A percentile compares a stretch with the other conserved stretches of the same genome.
These are phyloP conservation scores for Boehmeria nivea DNA, from an alignment of 306 rosid species.

Conservation along the genomic window DNA sequence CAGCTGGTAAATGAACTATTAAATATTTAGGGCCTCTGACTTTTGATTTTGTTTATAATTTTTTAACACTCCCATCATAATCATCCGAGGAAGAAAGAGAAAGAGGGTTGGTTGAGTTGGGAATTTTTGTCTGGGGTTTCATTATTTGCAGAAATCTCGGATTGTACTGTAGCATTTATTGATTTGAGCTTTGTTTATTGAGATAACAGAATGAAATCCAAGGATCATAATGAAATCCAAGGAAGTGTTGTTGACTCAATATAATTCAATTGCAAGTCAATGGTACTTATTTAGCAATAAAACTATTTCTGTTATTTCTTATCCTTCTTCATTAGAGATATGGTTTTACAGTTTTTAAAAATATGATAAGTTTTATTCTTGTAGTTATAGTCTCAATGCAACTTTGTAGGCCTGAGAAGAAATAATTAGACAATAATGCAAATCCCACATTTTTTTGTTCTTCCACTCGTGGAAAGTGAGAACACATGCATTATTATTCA, in stretches of 20 bases:
- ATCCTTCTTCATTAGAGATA: too few relatives aligned
- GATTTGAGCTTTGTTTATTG: constrained; percentile 27
- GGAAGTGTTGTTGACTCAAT: background rate
- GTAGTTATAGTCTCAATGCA: background rate
- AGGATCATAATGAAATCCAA: constrained; percentile 7
- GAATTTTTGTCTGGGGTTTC: constrained; percentile 66
- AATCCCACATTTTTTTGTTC: background rate
- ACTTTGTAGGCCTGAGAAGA: background rate
- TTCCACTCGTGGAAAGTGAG: constrained; percentile 8
- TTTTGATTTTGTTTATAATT: constrained; percentile 29
- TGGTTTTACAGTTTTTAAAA: too few relatives aligned
- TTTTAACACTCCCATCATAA: constrained; percentile 67
- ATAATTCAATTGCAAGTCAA: background rate
- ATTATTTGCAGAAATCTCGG: constrained; percentile 66
- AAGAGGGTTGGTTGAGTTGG: constrained; percentile 49
- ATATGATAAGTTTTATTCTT: background rate
- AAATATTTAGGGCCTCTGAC: constrained; percentile 20
- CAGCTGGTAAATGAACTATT: constrained; percentile 12
- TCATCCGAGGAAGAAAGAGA: constrained; percentile 25
- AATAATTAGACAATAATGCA: constrained; percentile 5
- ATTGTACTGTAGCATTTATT: constrained; percentile 24
- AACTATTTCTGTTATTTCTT: too few relatives aligned
- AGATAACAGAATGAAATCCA: constrained; percentile 24
- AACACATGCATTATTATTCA: background rate
- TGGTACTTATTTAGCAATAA: too few relatives aligned